Conservation (phyloP, 768 basidiomycete genomes). For the Phlebiopsis gigantea region DNA sequence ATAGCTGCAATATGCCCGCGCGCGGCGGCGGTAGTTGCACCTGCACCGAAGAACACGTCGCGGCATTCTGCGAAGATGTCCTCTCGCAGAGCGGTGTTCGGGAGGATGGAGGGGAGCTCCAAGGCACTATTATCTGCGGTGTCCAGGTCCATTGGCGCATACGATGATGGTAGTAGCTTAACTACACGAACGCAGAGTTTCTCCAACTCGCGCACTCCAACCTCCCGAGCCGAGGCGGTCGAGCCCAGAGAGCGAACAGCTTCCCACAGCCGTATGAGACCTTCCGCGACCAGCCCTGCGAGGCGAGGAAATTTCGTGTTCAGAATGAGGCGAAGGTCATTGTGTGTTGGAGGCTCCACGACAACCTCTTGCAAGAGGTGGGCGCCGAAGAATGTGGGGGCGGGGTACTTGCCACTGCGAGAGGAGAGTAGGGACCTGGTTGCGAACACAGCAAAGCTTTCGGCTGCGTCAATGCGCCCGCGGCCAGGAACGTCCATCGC, state of each 20-base stretch:
- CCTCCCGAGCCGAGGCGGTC: slow-evolving; percentile 47
- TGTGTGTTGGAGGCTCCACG: slow-evolving; percentile 51
- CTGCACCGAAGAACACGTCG: slow-evolving; percentile 87
- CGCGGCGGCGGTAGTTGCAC: slow-evolving; percentile 46
- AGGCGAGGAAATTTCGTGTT: slow-evolving; percentile 61
- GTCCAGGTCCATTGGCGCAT: slow-evolving; percentile 38
- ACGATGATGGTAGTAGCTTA: slow-evolving; percentile 46
- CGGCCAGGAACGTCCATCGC: slow-evolving; percentile 68
- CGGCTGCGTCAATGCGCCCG: slow-evolving; percentile 68
- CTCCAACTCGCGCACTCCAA: slow-evolving; percentile 77
- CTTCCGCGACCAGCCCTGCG: slow-evolving; percentile 38
- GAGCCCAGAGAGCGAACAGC: slow-evolving; percentile 45
- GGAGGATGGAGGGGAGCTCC: slow-evolving; percentile 45
- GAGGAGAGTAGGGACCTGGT: slow-evolving; percentile 66
- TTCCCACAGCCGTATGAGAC: slow-evolving; percentile 69
- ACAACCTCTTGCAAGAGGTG: slow-evolving; percentile 78
- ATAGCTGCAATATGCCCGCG: slow-evolving; percentile 46
- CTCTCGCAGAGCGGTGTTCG: slow-evolving; percentile 75
- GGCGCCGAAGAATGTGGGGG: slow-evolving; percentile 74
- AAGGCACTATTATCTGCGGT: slow-evolving; percentile 22
- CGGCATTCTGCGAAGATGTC: slow-evolving; percentile 85
- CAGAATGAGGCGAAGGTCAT: slow-evolving; percentile 71
- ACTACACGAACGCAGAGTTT: slow-evolving; percentile 79
- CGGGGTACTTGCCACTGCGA: slow-evolving; percentile 41
- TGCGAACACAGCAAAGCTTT: slow-evolving; percentile 83